phyloP scores from a whole-genome alignment of 2,329 filamentous ascomycete species.

The Chaetoscypha palmicola region DNA sequence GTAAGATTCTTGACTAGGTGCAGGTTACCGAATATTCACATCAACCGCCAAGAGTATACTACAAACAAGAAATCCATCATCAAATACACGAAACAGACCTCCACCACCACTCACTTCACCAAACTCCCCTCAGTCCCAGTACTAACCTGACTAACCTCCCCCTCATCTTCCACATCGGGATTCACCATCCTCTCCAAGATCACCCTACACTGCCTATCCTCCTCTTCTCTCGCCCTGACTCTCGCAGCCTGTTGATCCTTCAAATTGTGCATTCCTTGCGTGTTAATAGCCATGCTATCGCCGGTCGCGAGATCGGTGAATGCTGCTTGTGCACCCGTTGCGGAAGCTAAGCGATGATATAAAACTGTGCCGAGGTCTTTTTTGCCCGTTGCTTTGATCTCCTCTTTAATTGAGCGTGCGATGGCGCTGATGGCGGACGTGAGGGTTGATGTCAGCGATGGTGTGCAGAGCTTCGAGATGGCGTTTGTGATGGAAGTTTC shows the following conservation, averaged over 20 bases:
- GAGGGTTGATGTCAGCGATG: background rate
- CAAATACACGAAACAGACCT: no score
- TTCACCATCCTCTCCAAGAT: constrained; percentile 3
- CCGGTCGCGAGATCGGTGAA: background rate
- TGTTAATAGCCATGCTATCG: background rate
- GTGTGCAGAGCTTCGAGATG: background rate
- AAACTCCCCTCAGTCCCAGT: no score
- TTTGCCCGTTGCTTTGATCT: background rate
- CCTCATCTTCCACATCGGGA: constrained; percentile 1
- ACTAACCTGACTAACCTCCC: no score
- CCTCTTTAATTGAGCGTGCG: background rate
- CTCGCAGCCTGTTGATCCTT: background rate
- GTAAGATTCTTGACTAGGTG: no score
- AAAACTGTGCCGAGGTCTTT: background rate
- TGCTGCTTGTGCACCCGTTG: background rate
- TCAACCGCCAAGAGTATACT: no score
- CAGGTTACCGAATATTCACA: no score
- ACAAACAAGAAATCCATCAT: no score
- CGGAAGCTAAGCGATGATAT: background rate
- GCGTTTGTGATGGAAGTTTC: background rate
- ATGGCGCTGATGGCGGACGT: background rate
- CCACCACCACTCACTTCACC: no score
- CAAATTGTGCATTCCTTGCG: background rate
- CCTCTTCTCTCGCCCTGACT: background rate
- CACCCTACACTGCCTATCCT: background rate